phyloP scores from a whole-genome alignment of 352 stramenopile species.

The Blastocystis sp. region DNA sequence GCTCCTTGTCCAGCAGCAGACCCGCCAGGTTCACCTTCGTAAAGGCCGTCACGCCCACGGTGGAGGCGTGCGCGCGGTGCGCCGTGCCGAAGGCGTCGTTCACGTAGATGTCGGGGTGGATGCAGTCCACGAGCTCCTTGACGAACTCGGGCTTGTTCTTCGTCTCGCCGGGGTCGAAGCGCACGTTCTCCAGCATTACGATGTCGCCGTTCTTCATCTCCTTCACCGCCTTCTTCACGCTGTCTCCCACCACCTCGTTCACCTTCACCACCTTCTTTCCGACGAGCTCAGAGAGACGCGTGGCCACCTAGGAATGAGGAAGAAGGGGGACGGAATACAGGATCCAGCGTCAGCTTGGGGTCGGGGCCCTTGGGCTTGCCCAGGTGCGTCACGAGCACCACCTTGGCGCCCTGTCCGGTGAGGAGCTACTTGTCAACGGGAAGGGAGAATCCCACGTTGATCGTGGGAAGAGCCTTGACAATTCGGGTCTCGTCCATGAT shows the following conservation, averaged over 20 bases:
- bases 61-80: conserved; percentile 95
- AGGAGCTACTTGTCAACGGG: conserved; percentile 83
- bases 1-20: conserved; percentile 97
- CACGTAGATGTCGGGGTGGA: conserved; percentile 92
- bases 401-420: conserved; percentile 89
- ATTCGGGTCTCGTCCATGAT: conserved; percentile 98
- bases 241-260: conserved; percentile 88
- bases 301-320: conserved; percentile 90
- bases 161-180: conserved; percentile 93
- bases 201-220: conserved; percentile 78
- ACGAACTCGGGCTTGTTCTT: conserved; percentile 90
- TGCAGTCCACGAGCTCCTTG: conserved; percentile 80
- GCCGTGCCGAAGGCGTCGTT: conserved; percentile 99
- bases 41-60: conserved; percentile 87
- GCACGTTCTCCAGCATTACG: conserved; percentile 96
- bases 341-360: conserved; percentile 63
- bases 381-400: conserved; percentile 96
- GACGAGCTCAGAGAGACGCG: conserved; percentile 85
- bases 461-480: conserved; percentile 88
- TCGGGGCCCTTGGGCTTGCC: conserved; percentile 87
- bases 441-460: conserved; percentile 73
- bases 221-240: conserved; percentile 77
- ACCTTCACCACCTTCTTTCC: conserved; percentile 86
- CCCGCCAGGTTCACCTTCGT: conserved; percentile 81
- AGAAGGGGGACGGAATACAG: conserved; percentile 81